Evolutionary conservation across 139 green algal genomes (phyloP), one percentile per base, ranked within the genome.

Genomic region (Volvox reticuliferus): DNA sequence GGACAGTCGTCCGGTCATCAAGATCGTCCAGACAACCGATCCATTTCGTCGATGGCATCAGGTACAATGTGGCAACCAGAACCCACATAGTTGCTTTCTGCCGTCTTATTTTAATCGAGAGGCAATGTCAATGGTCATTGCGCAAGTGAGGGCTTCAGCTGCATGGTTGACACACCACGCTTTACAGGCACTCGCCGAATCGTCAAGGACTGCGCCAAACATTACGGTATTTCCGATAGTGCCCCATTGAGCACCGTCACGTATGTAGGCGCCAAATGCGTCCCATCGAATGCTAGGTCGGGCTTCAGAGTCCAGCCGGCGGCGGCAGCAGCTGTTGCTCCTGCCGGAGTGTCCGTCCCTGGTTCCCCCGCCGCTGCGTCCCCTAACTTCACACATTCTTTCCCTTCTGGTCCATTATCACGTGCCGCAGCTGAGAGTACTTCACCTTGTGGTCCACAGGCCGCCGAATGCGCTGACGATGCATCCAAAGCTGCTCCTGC

Each of bases 261-360:
- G 50, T 96, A 96, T 0, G 55, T 26, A 0, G 95, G 95, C 17
- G 89, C 65, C 89, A 97, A 89, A 83, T 97, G 95, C n/a, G 95
- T 96, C 61, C 94, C 94, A 87, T 97, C 95, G 62, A 97, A 94
- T 1, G 91, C 63, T 37, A 96, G 75, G 12, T 90, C 50, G 5
- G 89, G 87, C 35, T 91, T 84, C 37, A 97, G 73, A 1, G 50
- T 37, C 30, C 87, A 89, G 30, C 91, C 87, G 30, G 61, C 61
- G 28, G 71, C 75, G 17, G 30, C 81, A 21, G 55, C 26, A 44
- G 6, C 63, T 9, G 32, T 3, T 22, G 3, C 62, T 14, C 30
- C 76, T 61, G 32, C 76, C 76, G 32, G 18, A 3, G 24, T 26
- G 2, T 2, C 80, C 50, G 28, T 26, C 30, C 1, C 81, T 63